Evolutionary conservation across 306 rosid species (phyloP).

Genomic region (Dryas octopetala): DNA sequence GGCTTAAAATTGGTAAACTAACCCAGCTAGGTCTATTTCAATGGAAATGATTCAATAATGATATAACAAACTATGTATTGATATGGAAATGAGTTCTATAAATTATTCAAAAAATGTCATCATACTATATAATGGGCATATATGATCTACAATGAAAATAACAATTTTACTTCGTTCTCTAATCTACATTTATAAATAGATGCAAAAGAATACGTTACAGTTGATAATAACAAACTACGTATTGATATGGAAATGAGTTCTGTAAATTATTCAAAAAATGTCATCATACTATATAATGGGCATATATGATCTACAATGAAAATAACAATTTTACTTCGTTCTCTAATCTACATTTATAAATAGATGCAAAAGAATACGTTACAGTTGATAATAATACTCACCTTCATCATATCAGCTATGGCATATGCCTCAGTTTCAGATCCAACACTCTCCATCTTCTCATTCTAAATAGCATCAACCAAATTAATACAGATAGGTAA

Average conservation of each 20-base stretch:
- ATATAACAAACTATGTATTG: background rate
- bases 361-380: conserved; percentile 1
- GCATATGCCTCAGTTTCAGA: conserved; percentile 90
- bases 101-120: background rate
- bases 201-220: background rate
- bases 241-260: background rate
- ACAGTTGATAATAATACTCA: conserved; percentile 46
- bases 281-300: background rate
- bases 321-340: background rate
- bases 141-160: background rate
- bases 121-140: background rate
- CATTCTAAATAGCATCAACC: conserved; percentile 51
- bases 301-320: background rate
- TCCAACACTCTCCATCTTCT: conserved; percentile 80
- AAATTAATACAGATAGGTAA: conserved; percentile 7
- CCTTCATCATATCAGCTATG: conserved; percentile 82
- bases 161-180: background rate
- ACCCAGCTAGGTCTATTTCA: background rate
- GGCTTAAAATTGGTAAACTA: background rate
- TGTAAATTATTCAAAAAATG: background rate
- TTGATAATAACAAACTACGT: conserved; percentile 30
- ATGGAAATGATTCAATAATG: background rate
- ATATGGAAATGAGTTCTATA: too few relatives aligned
- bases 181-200: background rate
- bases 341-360: background rate